Percentiles rank a stretch among this genome's conserved stretches.
These are phyloP conservation scores for Aureococcus anophagefferens DNA, from an alignment of 108 stramenopile species.

Conservation along the genomic window DNA sequence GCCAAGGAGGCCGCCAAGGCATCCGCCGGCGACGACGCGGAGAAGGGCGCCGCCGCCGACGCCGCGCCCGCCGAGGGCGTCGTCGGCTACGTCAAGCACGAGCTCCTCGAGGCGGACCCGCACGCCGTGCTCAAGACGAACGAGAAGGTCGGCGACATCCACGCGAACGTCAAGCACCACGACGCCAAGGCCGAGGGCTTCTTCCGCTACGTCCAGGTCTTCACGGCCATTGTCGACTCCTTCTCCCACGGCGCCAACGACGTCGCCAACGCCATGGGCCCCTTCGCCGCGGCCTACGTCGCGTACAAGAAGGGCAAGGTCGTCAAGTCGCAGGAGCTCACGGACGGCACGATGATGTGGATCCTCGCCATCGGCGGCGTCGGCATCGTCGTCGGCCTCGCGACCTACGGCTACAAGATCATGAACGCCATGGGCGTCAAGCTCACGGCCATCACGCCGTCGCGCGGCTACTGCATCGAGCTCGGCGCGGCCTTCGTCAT, in stretches of 20 bases:
- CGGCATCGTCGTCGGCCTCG: slow-evolving; percentile 49
- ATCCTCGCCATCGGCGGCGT: slow-evolving; percentile 47
- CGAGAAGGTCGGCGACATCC: slow-evolving; percentile 33
- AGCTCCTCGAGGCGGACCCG: neutral
- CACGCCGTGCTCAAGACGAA: slow-evolving; percentile 6
- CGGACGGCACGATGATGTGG: slow-evolving; percentile 53
- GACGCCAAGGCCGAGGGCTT: slow-evolving; percentile 41
- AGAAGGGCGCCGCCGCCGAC: slow-evolving; percentile 54
- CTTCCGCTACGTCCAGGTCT: slow-evolving; percentile 57
- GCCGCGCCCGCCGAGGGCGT: slow-evolving; percentile 38
- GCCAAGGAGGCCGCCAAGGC: slow-evolving; percentile 69
- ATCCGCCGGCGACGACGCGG: slow-evolving; percentile 54
- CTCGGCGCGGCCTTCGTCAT: slow-evolving; percentile 49
- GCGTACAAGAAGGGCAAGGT: slow-evolving; percentile 40
- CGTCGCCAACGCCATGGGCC: slow-evolving; percentile 59
- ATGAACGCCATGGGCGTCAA: slow-evolving; percentile 46
- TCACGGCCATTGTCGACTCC: slow-evolving; percentile 54
- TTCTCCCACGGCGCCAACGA: slow-evolving; percentile 71
- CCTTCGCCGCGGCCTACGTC: slow-evolving; percentile 44
- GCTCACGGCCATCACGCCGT: slow-evolving; percentile 41
- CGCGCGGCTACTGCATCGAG: slow-evolving; percentile 49
- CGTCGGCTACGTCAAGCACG: slow-evolving; percentile 49
- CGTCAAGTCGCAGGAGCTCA: slow-evolving; percentile 6
- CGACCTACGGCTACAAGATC: slow-evolving; percentile 47
- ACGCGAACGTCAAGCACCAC: slow-evolving; percentile 41